A percentile compares a stretch with the other conserved stretches of the same genome.
Evolutionary conservation across 768 basidiomycete species (phyloP).

Genomic region (Tylopilus subfusipes): DNA sequence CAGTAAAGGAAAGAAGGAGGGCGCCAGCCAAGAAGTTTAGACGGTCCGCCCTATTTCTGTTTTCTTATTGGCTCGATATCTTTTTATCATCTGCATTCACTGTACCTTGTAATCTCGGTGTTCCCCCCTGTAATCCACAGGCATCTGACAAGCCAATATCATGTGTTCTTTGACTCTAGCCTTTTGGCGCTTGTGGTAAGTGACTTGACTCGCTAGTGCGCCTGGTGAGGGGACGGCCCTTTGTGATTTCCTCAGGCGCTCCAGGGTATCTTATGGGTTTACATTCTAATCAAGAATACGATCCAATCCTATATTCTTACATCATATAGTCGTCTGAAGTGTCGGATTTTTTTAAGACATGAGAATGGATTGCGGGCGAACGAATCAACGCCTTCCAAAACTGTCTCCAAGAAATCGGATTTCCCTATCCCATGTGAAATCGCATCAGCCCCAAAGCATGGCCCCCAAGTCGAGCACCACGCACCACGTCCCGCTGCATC

Average conservation of each 20-base stretch:
- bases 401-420: slow-evolving; percentile 73
- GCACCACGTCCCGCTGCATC: slow-evolving; percentile 66
- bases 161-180: neutral
- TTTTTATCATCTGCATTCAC: slow-evolving; percentile 29
- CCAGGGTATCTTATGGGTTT: too few species aligned
- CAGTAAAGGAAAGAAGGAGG: slow-evolving; percentile 36
- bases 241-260: too few species aligned
- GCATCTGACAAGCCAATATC: neutral
- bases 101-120: slow-evolving; percentile 29
- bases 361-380: slow-evolving; percentile 50
- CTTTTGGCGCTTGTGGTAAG: neutral
- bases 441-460: neutral
- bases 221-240: too few species aligned
- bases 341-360: slow-evolving; percentile 41
- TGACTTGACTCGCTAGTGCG: too few species aligned
- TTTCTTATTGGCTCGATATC: slow-evolving; percentile 22
- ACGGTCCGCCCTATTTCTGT: neutral
- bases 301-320: neutral
- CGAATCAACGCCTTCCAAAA: slow-evolving; percentile 65
- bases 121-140: slow-evolving; percentile 15
- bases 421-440: slow-evolving; percentile 45
- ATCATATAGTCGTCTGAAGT: neutral
- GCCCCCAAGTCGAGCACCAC: slow-evolving; percentile 18
- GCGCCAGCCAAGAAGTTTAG: slow-evolving; percentile 32
- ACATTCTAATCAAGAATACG: neutral